Percentiles rank a stretch among this genome's conserved stretches.
These are phyloP conservation scores for Colletotrichum tanaceti DNA, from an alignment of 2,329 filamentous ascomycete genomes.

Conservation along the genomic window DNA sequence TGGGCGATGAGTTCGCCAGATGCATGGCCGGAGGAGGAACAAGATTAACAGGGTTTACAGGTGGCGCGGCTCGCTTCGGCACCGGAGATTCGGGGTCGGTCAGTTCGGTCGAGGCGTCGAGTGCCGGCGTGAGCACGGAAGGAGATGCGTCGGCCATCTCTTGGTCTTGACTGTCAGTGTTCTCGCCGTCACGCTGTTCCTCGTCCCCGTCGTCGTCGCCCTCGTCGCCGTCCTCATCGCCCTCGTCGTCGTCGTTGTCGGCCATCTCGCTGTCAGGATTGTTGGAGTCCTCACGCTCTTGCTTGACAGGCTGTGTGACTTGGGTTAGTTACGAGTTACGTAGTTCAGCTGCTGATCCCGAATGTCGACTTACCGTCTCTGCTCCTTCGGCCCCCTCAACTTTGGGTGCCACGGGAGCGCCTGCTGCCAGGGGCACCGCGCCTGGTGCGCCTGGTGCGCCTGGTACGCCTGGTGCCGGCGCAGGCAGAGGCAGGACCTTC, in stretches of 20 bases:
- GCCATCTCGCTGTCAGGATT: conserved; percentile 65
- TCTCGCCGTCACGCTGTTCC: conserved; percentile 56
- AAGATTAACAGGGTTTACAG: conserved; percentile 48
- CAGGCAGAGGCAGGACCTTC: conserved; percentile 67
- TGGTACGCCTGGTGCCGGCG: conserved; percentile 50
- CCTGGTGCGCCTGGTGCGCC: conserved; percentile 51
- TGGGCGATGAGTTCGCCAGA: conserved; percentile 47
- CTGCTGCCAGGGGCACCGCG: conserved; percentile 48
- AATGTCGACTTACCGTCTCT: conserved; percentile 34
- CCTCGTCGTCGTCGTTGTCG: conserved; percentile 63
- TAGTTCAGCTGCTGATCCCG: not conserved
- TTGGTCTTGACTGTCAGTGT: conserved; percentile 42
- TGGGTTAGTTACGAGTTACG: conserved; percentile 41
- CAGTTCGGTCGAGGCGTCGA: conserved; percentile 43
- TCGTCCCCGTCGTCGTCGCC: conserved; percentile 61
- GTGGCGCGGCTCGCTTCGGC: conserved; percentile 25
- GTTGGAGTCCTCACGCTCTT: conserved; percentile 57
- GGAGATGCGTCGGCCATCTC: conserved; percentile 52
- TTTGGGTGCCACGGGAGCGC: conserved; percentile 44
- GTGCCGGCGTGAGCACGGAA: conserved; percentile 44
- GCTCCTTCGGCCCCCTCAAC: conserved; percentile 31
- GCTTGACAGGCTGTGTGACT: conserved; percentile 53
- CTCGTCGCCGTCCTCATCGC: conserved; percentile 60
- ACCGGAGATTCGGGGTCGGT: conserved; percentile 37
- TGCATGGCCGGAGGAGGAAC: conserved; percentile 46